Conservation (phyloP, 2,329 filamentous ascomycete species). For the Trichoderma aggressivum region DNA sequence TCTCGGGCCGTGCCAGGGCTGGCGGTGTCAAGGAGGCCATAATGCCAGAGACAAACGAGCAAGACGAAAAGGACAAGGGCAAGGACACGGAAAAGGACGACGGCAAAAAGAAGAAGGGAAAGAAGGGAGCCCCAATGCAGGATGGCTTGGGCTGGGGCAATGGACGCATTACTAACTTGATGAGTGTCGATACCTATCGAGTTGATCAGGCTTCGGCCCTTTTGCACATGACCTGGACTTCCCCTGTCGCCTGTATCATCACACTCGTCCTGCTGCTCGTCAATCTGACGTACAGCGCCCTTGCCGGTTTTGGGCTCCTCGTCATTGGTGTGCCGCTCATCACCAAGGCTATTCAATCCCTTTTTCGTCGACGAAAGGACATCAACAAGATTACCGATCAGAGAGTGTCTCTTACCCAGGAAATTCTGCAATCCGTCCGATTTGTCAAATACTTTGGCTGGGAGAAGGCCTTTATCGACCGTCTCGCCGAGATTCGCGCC, state of each 20-base stretch:
- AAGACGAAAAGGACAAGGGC: constrained; percentile 44
- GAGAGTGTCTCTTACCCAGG: constrained; percentile 84
- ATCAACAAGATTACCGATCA: constrained; percentile 97
- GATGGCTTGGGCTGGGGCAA: constrained; percentile 82
- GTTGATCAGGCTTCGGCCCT: constrained; percentile 84
- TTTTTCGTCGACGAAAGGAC: constrained; percentile 69
- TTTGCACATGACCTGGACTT: constrained; percentile 89
- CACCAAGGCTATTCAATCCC: constrained; percentile 69
- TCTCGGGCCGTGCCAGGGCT: constrained; percentile 84
- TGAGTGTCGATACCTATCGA: constrained; percentile 93
- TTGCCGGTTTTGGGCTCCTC: constrained; percentile 82
- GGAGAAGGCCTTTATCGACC: constrained; percentile 81
- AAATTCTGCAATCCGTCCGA: constrained; percentile 84
- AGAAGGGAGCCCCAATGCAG: constrained; percentile 39
- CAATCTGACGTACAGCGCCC: constrained; percentile 85
- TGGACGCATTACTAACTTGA: constrained; percentile 85
- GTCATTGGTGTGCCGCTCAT: constrained; percentile 75
- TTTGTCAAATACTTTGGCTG: constrained; percentile 98
- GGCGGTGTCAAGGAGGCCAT: constrained; percentile 54
- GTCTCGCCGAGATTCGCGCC: constrained; percentile 69
- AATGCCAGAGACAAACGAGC: constrained; percentile 40
- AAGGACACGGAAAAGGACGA: constrained; percentile 30
- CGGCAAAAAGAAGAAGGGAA: constrained; percentile 39
- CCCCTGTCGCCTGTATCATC: constrained; percentile 73
- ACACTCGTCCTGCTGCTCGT: constrained; percentile 77